phyloP scores from a whole-genome alignment of 805 yeast genomes.

The Tetrapisispora fleetii region DNA sequence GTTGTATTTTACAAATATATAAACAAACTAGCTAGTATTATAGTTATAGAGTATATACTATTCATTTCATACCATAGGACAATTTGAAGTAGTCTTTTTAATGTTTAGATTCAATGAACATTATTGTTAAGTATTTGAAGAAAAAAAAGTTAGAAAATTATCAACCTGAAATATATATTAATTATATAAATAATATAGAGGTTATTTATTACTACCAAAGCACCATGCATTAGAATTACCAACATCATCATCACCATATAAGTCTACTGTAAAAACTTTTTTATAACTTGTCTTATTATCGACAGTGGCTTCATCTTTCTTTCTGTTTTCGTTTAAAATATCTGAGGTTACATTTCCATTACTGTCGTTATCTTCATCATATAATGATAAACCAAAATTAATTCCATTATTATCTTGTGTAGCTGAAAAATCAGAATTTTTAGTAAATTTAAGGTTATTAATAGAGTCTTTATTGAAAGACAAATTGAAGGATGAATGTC shows the following conservation, averaged over 20 bases:
- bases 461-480: not conserved
- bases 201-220: conserved; percentile 20
- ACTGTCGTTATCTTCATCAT: conserved; percentile 1
- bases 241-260: conserved; percentile 21
- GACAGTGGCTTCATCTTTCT: too few species aligned
- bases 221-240: conserved; percentile 23
- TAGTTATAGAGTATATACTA: not conserved
- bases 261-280: conserved; percentile 23
- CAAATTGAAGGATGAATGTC: not conserved
- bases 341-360: not conserved
- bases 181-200: not conserved
- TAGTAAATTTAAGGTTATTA: not conserved
- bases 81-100: too few species aligned
- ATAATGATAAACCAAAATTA: conserved; percentile 1
- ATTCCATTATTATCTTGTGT: not conserved
- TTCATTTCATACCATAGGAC: too few species aligned
- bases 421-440: not conserved
- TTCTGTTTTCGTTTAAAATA: not conserved
- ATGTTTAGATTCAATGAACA: too few species aligned
- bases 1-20: not conserved
- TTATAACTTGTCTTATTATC: conserved; percentile 12
- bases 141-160: too few species aligned
- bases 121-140: too few species aligned
- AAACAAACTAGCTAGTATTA: conserved; percentile 9
- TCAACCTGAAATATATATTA: too few species aligned